A percentile compares a stretch with the other conserved stretches of the same genome.
Evolutionary conservation across 805 yeast species (phyloP).

Genomic region (Candida koratica): DNA sequence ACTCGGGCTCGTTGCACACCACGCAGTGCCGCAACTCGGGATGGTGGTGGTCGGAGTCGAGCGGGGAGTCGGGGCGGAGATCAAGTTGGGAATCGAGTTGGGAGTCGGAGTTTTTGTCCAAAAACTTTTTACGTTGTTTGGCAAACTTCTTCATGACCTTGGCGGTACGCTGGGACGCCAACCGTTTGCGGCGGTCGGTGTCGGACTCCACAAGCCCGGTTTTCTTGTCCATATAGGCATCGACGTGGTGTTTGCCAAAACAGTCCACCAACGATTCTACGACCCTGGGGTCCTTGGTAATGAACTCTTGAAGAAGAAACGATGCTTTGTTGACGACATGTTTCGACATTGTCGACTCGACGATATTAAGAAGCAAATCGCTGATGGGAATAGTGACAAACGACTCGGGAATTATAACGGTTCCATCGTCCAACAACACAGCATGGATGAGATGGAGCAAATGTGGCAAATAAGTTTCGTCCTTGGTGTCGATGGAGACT

Average conservation of each 20-base stretch:
- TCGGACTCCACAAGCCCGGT: slow-evolving; percentile 45
- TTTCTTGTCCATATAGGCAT: slow-evolving; percentile 46
- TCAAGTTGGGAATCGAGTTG: too few relatives aligned
- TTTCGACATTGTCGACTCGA: slow-evolving; percentile 48
- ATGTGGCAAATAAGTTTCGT: slow-evolving; percentile 54
- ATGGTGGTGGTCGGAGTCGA: too few relatives aligned
- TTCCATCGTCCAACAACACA: slow-evolving; percentile 40
- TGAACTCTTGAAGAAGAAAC: slow-evolving; percentile 46
- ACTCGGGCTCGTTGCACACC: slow-evolving; percentile 54
- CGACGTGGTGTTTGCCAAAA: slow-evolving; percentile 55
- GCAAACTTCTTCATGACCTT: slow-evolving; percentile 60
- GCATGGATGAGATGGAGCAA: slow-evolving; percentile 71
- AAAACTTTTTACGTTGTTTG: slow-evolving; percentile 46
- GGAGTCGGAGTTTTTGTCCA: slow-evolving; percentile 37
- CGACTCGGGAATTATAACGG: slow-evolving; percentile 29
- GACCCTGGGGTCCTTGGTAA: slow-evolving; percentile 47
- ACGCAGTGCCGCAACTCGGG: slow-evolving; percentile 48
- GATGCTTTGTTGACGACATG: slow-evolving; percentile 53
- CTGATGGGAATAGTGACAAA: slow-evolving; percentile 56
- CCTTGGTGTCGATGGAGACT: slow-evolving; percentile 45
- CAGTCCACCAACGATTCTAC: slow-evolving; percentile 49
- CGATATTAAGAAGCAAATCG: slow-evolving; percentile 50
- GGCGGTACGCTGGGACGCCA: slow-evolving; percentile 60
- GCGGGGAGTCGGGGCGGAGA: too few relatives aligned
- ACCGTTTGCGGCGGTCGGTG: slow-evolving; percentile 48